Evolutionary conservation across 2,329 filamentous ascomycete species (phyloP).

Genomic region (Ilyonectria destructans): DNA sequence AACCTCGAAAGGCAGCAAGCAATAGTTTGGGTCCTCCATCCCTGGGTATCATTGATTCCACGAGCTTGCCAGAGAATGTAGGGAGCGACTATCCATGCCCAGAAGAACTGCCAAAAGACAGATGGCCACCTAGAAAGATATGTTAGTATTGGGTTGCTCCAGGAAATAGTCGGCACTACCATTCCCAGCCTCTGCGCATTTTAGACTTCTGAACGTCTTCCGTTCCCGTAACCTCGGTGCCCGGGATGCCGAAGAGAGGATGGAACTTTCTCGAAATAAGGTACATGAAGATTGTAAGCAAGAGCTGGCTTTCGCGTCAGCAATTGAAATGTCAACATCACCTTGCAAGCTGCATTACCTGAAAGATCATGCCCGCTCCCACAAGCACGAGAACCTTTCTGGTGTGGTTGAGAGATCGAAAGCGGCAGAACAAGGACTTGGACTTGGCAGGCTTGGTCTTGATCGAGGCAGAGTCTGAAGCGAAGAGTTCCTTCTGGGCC

Average conservation of each 20-base stretch:
- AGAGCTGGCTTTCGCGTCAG: too few species aligned
- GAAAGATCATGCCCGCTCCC: too few species aligned
- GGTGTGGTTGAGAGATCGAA: too few species aligned
- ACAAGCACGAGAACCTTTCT: too few species aligned
- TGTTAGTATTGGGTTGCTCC: not conserved
- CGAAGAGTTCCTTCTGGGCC: too few species aligned
- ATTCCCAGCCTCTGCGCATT: constrained; percentile 75
- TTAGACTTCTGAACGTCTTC: constrained; percentile 55
- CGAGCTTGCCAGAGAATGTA: constrained; percentile 75
- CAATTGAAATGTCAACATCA: too few species aligned
- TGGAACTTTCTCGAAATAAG: constrained; percentile 78
- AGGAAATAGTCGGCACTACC: constrained; percentile 60
- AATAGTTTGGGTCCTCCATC: constrained; percentile 66
- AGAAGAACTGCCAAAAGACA: constrained; percentile 76
- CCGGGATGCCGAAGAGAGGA: constrained; percentile 71
- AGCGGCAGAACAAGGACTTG: too few species aligned
- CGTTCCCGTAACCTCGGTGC: constrained; percentile 53
- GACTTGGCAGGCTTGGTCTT: too few species aligned
- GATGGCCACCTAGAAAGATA: constrained; percentile 69
- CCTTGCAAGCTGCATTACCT: too few species aligned
- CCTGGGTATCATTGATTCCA: constrained; percentile 70
- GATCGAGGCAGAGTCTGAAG: too few species aligned
- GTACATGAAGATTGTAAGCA: constrained; percentile 12
- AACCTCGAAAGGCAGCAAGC: constrained; percentile 65
- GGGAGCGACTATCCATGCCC: constrained; percentile 75